phyloP scores from a whole-genome alignment of 306 rosid genomes.

The Malus fusca region DNA sequence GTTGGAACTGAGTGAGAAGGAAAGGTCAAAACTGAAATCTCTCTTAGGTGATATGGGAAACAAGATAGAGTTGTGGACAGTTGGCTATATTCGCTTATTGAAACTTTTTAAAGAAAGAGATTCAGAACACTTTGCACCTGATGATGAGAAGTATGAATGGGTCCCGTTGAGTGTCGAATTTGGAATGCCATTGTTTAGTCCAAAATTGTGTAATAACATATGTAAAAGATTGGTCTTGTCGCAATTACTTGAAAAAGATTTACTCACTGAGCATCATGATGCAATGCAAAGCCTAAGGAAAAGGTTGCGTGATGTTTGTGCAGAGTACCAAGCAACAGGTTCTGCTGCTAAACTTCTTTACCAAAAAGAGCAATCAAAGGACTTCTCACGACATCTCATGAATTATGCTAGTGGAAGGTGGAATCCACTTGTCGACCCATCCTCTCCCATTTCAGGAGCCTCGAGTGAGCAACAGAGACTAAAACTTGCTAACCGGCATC shows the following conservation, averaged over 20 bases:
- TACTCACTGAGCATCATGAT: slow-evolving; percentile 64
- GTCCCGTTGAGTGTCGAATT: slow-evolving; percentile 89
- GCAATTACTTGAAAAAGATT: slow-evolving; percentile 66
- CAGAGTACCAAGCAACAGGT: slow-evolving; percentile 82
- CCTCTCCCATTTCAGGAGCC: slow-evolving; percentile 83
- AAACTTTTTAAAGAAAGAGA: slow-evolving; percentile 63
- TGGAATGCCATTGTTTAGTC: slow-evolving; percentile 89
- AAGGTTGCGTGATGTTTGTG: slow-evolving; percentile 72
- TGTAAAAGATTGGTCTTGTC: slow-evolving; percentile 81
- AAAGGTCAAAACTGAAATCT: slow-evolving; percentile 50
- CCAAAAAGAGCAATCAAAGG: slow-evolving; percentile 72
- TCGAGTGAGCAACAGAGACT: slow-evolving; percentile 53
- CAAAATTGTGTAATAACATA: slow-evolving; percentile 59
- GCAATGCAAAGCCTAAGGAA: slow-evolving; percentile 79
- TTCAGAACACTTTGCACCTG: slow-evolving; percentile 32
- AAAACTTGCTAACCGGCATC: slow-evolving; percentile 66
- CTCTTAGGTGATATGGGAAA: slow-evolving; percentile 53
- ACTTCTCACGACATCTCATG: slow-evolving; percentile 48
- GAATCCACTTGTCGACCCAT: slow-evolving; percentile 76
- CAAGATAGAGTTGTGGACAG: slow-evolving; percentile 66
- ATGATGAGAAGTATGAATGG: slow-evolving; percentile 69
- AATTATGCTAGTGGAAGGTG: slow-evolving; percentile 79
- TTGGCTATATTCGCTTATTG: slow-evolving; percentile 80
- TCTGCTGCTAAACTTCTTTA: slow-evolving; percentile 78
- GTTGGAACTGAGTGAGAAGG: slow-evolving; percentile 56